Evolutionary conservation across 768 basidiomycete genomes (phyloP).

Genomic region (Pulveroboletus sp.): DNA sequence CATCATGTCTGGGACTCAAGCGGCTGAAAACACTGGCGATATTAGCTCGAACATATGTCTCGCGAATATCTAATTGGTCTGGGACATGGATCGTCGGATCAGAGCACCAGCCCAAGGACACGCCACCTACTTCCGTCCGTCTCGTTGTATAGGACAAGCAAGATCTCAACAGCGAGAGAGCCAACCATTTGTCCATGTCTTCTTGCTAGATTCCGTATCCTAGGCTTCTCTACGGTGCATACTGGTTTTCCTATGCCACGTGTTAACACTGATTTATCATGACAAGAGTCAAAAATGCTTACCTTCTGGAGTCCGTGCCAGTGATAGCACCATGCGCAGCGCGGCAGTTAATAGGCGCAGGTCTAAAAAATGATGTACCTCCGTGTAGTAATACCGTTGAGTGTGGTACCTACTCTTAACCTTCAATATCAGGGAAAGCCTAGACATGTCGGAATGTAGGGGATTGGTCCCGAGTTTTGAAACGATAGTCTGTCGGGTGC

Average conservation of each 20-base stretch:
- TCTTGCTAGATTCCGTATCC: slow-evolving; percentile 12
- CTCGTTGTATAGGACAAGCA: slow-evolving; percentile 9
- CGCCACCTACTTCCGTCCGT: slow-evolving; percentile 1
- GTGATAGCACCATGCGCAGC: slow-evolving; percentile 13
- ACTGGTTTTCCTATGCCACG: background rate
- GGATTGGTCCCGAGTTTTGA: slow-evolving; percentile 1
- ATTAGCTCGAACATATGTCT: slow-evolving; percentile 12
- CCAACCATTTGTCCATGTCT: slow-evolving; percentile 9
- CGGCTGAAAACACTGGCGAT: slow-evolving; percentile 13
- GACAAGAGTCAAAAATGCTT: background rate
- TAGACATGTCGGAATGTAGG: background rate
- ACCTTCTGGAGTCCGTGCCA: slow-evolving; percentile 19
- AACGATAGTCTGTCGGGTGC: slow-evolving; percentile 5
- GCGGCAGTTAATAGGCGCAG: slow-evolving; percentile 9
- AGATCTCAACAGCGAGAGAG: slow-evolving; percentile 19
- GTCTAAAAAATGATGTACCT: slow-evolving; percentile 4
- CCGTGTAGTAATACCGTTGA: too few relatives aligned
- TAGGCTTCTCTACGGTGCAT: slow-evolving; percentile 7
- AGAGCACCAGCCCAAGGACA: background rate
- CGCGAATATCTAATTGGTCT: slow-evolving; percentile 9
- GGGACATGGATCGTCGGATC: background rate
- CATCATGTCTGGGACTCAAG: background rate
- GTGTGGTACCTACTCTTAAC: slow-evolving; percentile 5
- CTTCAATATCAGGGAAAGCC: slow-evolving; percentile 15
- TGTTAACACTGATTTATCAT: background rate